Evolutionary conservation across 2,329 filamentous ascomycete genomes (phyloP).

Genomic region (Neopestalotiopsis clavispora): DNA sequence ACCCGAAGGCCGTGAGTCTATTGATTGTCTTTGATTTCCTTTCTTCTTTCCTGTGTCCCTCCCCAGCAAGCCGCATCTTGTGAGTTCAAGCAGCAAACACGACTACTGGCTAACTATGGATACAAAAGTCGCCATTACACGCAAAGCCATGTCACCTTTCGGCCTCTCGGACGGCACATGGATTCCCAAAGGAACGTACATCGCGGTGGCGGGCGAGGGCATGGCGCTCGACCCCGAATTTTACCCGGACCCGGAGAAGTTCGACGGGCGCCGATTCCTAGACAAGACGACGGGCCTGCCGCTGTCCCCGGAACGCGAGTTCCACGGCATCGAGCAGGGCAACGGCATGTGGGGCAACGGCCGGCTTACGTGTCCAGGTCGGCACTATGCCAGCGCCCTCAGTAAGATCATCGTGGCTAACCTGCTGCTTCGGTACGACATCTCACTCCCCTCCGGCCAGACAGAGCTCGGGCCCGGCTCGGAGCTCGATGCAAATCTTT

Average conservation of each 20-base stretch:
- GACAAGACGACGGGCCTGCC: not conserved
- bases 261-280: conserved; percentile 16
- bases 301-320: conserved; percentile 5
- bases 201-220: not conserved
- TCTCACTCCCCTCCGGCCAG: conserved; percentile 3
- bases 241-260: conserved; percentile 10
- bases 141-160: not conserved
- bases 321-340: conserved; percentile 17
- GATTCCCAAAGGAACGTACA: conserved; percentile 2
- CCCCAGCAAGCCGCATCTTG: too few relatives aligned
- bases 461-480: not conserved
- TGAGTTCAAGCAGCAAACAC: too few relatives aligned
- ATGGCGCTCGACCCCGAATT: conserved; percentile 10
- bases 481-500: too few relatives aligned
- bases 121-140: not conserved
- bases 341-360: conserved; percentile 19
- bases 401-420: conserved; percentile 21
- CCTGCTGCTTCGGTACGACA: conserved; percentile 11
- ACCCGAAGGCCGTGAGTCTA: conserved; percentile 11
- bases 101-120: too few relatives aligned
- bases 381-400: conserved; percentile 17
- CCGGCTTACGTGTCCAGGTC: conserved; percentile 19
- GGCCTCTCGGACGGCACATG: conserved; percentile 5
- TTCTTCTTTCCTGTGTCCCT: too few relatives aligned
- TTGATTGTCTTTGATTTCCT: too few relatives aligned